These are phyloP conservation scores for Dryas integrifolia DNA, from an alignment of 331 rosid genomes.

Conservation along the genomic window DNA sequence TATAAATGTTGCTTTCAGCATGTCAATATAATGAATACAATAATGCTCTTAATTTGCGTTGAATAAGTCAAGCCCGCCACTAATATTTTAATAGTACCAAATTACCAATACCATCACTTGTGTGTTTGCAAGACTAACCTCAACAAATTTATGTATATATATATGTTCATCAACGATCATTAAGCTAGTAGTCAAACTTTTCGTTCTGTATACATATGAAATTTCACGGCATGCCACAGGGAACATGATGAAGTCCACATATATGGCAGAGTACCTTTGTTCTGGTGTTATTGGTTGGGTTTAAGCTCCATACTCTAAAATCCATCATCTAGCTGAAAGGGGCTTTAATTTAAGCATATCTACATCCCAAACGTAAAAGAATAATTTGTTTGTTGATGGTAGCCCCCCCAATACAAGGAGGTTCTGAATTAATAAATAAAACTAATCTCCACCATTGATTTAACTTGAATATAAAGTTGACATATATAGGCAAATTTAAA, in stretches of 20 bases:
- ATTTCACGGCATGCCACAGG: background rate
- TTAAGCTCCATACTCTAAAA: too few relatives aligned
- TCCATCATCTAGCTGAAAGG: too few relatives aligned
- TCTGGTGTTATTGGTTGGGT: too few relatives aligned
- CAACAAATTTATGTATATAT: background rate
- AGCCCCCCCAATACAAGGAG: too few relatives aligned
- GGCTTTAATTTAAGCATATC: too few relatives aligned
- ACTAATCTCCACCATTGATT: too few relatives aligned
- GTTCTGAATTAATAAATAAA: too few relatives aligned
- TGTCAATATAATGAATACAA: background rate
- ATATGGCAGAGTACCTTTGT: too few relatives aligned
- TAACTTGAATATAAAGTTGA: too few relatives aligned
- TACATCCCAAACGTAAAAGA: too few relatives aligned
- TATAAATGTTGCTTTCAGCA: background rate
- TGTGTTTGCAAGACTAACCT: background rate
- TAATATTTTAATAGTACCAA: background rate
- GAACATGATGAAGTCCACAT: background rate
- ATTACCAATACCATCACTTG: background rate
- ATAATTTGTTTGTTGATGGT: too few relatives aligned
- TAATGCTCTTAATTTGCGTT: background rate
- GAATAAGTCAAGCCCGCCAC: constrained; percentile 13
- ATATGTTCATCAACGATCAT: background rate
- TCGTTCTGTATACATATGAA: background rate
- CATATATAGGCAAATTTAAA: too few relatives aligned
- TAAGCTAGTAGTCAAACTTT: constrained; percentile 6